These are phyloP conservation scores for Clonostachys sp. DNA, from an alignment of 2,329 filamentous ascomycete species.

Conservation along the genomic window DNA sequence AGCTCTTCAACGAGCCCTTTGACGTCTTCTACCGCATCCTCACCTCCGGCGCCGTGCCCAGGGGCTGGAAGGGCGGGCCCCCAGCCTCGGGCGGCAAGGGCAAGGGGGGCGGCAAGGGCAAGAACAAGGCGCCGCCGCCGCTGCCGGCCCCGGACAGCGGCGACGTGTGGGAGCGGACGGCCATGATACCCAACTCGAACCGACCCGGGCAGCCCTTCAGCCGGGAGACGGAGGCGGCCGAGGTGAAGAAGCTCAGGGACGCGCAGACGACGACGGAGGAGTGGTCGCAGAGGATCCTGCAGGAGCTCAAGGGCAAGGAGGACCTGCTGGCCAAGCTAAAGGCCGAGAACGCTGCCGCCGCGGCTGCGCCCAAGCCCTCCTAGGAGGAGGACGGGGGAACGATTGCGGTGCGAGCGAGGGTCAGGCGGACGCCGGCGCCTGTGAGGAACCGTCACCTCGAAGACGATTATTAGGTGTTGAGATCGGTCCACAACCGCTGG, in stretches of 20 bases:
- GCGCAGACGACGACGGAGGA: constrained; percentile 61
- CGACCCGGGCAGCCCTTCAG: constrained; percentile 69
- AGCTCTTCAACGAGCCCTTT: constrained; percentile 96
- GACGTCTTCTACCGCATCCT: constrained; percentile 87
- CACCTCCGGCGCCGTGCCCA: constrained; percentile 64
- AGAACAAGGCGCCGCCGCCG: constrained; percentile 29
- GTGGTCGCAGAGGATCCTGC: constrained; percentile 54
- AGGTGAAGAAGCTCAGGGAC: constrained; percentile 56
- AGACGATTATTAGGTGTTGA: no score
- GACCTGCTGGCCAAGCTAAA: constrained; percentile 56
- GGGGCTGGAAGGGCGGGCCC: constrained; percentile 27
- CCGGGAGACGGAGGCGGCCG: constrained; percentile 61
- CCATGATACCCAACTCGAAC: constrained; percentile 67
- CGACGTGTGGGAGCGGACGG: constrained; percentile 61
- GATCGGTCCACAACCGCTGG: no score
- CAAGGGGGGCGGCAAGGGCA: constrained; percentile 47
- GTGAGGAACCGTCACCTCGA: no score
- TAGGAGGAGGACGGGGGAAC: background rate
- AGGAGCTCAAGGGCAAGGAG: constrained; percentile 61
- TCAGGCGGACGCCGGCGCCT: no score
- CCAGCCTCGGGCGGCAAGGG: constrained; percentile 45
- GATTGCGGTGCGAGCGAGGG: background rate
- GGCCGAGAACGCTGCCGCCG: constrained; percentile 46
- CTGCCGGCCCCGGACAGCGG: constrained; percentile 32
- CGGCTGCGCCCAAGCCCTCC: constrained; percentile 17